Percentiles rank a stretch among this genome's conserved stretches.
Conservation (phyloP, 2,329 filamentous ascomycete genomes). For the Trematosphaeria pertusa region DNA sequence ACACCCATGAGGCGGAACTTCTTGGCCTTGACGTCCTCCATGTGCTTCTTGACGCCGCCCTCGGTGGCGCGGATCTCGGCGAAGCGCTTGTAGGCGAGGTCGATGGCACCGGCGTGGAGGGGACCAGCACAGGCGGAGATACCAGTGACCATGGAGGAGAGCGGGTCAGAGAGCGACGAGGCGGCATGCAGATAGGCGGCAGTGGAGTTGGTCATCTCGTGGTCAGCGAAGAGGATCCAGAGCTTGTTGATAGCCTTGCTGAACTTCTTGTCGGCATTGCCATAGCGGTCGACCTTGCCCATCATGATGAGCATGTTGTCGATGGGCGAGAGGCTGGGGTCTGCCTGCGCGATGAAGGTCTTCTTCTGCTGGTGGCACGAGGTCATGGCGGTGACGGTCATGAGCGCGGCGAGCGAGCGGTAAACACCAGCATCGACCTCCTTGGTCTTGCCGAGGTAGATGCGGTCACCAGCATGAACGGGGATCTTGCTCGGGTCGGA, state of each 20-base stretch:
- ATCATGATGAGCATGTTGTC: constrained; percentile 65
- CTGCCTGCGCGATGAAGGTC: constrained; percentile 56
- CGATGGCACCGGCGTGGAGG: constrained; percentile 66
- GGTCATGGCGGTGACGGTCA: constrained; percentile 58
- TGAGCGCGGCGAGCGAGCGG: constrained; percentile 60
- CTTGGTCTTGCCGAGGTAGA: constrained; percentile 56
- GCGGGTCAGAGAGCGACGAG: constrained; percentile 62
- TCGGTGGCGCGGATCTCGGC: constrained; percentile 60
- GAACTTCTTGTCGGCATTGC: constrained; percentile 58
- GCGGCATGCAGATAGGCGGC: constrained; percentile 64
- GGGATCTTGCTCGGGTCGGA: constrained; percentile 10
- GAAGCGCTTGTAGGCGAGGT: constrained; percentile 63
- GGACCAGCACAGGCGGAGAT: constrained; percentile 63
- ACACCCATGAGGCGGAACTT: constrained; percentile 63
- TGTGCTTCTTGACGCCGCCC: constrained; percentile 57
- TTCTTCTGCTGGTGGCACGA: constrained; percentile 63
- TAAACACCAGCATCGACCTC: constrained; percentile 61
- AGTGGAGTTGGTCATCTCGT: constrained; percentile 66
- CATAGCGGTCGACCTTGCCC: constrained; percentile 54
- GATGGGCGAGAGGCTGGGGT: constrained; percentile 54
- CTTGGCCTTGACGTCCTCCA: constrained; percentile 58
- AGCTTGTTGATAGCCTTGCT: constrained; percentile 61
- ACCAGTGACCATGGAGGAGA: constrained; percentile 60
- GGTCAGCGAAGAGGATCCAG: constrained; percentile 65
- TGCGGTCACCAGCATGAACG: constrained; percentile 38